Evolutionary conservation across 1,284 basidiomycete genomes (phyloP), one percentile per base, ranked within the genome.

Genomic region (Phellinidium pouzarii): DNA sequence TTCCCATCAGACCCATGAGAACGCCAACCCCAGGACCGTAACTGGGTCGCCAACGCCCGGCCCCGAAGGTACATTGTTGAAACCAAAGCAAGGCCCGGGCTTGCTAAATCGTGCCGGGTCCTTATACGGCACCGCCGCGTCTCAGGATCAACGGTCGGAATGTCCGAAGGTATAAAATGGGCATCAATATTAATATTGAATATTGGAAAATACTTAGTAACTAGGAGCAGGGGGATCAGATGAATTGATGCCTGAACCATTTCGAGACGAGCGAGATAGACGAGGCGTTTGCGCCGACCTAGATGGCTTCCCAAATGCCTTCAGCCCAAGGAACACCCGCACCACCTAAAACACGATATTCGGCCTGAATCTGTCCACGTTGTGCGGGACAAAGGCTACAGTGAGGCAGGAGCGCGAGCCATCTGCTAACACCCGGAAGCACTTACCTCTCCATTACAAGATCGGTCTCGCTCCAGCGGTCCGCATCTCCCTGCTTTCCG

Each of bases 131-230:
- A 89, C 83, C 1, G 84, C 82, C 19, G 72, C 72, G 60, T 89
- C 86, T 70, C 67, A 0, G 81, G 75, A 60, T 79, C 77, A 9
- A 90, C 76, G 58, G 89, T 89, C 14, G 86, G 86, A 37, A 90
- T n/a, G n/a, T n/a, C n/a, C n/a, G n/a, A n/a, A n/a, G n/a, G n/a
- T n/a, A n/a, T n/a, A n/a, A n/a, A n/a, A n/a, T n/a, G n/a, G n/a
- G n/a, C n/a, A n/a, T n/a, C n/a, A n/a, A n/a, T n/a, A n/a, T n/a
- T n/a, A n/a, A n/a, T n/a, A n/a, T n/a, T n/a, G n/a, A n/a, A n/a
- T n/a, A n/a, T n/a, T n/a, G n/a, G n/a, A n/a, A n/a, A n/a, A n/a
- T n/a, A n/a, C n/a, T n/a, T n/a, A n/a, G n/a, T n/a, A n/a, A n/a
- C n/a, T n/a, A n/a, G n/a, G n/a, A n/a, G n/a, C n/a, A n/a, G n/a